phyloP scores from a whole-genome alignment of 148 eudicot species.

The Pouteria glomerata region DNA sequence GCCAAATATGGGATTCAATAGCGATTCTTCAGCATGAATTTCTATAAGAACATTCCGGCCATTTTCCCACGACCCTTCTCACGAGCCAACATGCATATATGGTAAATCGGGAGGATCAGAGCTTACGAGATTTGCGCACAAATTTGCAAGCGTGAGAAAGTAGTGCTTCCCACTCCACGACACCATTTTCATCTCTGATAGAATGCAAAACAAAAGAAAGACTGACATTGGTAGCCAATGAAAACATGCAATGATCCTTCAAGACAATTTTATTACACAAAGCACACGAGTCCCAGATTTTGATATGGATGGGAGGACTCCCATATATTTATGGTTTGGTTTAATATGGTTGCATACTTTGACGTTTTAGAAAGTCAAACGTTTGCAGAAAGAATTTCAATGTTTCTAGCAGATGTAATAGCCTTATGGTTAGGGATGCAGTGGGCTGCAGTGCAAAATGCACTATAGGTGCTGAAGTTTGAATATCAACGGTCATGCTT shows the following conservation, averaged over 20 bases:
- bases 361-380: not conserved
- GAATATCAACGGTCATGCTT: no score
- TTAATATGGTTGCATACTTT: slow-evolving; percentile 5
- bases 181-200: slow-evolving; percentile 49
- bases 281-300: not conserved
- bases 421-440: no score
- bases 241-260: not conserved
- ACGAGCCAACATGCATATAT: slow-evolving; percentile 30
- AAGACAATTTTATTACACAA: not conserved
- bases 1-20: not conserved
- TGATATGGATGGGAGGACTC: not conserved
- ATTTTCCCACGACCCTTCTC: not conserved
- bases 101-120: slow-evolving; percentile 60
- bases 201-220: not conserved
- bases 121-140: slow-evolving; percentile 74
- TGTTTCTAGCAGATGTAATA: slow-evolving; percentile 4
- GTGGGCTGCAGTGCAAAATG: no score
- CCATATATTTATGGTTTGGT: not conserved
- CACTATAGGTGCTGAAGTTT: no score
- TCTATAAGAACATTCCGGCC: not conserved
- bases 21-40: not conserved
- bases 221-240: not conserved
- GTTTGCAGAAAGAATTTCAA: not conserved
- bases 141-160: slow-evolving; percentile 62
- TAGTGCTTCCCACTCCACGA: slow-evolving; percentile 50